phyloP scores from a whole-genome alignment of 2,329 filamentous ascomycete genomes.

The Diaporthe aspalathi region DNA sequence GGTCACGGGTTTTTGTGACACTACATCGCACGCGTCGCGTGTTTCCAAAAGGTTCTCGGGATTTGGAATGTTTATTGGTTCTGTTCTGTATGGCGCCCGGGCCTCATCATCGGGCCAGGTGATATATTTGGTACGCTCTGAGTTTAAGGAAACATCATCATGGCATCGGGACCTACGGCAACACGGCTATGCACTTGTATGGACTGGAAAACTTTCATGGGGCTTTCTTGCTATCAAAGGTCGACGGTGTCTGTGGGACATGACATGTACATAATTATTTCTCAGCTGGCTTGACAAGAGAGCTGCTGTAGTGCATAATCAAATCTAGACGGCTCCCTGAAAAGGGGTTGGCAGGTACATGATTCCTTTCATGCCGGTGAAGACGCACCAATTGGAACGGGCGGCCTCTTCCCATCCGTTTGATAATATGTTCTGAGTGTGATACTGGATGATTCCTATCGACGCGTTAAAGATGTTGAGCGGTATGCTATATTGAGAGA shows the following conservation, averaged over 20 bases:
- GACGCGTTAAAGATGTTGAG: background rate
- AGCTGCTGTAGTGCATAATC: slow-evolving; percentile 17
- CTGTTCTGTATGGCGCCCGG: slow-evolving; percentile 11
- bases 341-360: background rate
- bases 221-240: slow-evolving; percentile 14
- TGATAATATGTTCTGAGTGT: background rate
- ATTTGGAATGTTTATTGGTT: slow-evolving; percentile 32
- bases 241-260: slow-evolving; percentile 1
- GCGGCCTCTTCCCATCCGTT: background rate
- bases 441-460: background rate
- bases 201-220: slow-evolving; percentile 21
- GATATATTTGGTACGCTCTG: background rate
- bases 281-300: background rate
- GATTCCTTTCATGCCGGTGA: background rate
- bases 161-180: background rate
- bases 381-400: no score
- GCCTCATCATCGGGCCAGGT: slow-evolving; percentile 5
- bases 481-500: no score
- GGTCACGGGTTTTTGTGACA: slow-evolving; percentile 17
- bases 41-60: slow-evolving; percentile 12
- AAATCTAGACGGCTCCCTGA: slow-evolving; percentile 22
- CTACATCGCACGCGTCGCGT: background rate
- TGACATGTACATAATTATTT: slow-evolving; percentile 29
- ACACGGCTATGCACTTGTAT: slow-evolving; percentile 7
- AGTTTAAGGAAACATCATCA: background rate